Evolutionary conservation across 768 basidiomycete species (phyloP).

Genomic region (Gautieria morchelliformis): DNA sequence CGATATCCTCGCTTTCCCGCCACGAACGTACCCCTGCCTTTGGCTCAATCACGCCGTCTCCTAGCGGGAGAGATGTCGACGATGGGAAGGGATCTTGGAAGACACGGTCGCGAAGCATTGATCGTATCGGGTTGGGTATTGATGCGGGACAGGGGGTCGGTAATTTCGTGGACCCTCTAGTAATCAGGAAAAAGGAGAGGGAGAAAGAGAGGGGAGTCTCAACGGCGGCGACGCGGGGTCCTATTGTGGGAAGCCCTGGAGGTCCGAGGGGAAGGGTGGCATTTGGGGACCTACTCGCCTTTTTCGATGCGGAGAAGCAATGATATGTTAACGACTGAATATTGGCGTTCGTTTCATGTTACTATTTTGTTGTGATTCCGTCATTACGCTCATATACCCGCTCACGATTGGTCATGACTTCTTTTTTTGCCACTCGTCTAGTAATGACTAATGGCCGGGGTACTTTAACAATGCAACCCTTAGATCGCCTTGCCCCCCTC

Average conservation of each 20-base stretch:
- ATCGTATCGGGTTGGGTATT: conserved; percentile 15
- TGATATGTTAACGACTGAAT: background rate
- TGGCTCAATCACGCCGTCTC: background rate
- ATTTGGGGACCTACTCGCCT: conserved; percentile 73
- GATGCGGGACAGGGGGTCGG: conserved; percentile 22
- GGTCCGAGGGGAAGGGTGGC: conserved; percentile 48
- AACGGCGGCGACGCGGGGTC: conserved; percentile 28
- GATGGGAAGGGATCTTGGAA: background rate
- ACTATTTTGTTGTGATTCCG: too few relatives aligned
- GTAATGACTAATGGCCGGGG: too few relatives aligned
- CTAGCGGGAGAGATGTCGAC: background rate
- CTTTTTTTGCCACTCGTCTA: too few relatives aligned
- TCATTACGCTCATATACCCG: too few relatives aligned
- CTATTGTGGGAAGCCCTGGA: conserved; percentile 31
- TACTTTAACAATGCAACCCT: too few relatives aligned
- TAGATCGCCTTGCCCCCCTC: too few relatives aligned
- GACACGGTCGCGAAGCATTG: conserved; percentile 30
- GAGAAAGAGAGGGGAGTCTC: conserved; percentile 17
- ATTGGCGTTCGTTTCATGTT: background rate
- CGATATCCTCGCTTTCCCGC: conserved; percentile 1
- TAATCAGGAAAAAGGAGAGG: conserved; percentile 55
- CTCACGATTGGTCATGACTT: too few relatives aligned
- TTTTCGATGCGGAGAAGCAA: conserved; percentile 45
- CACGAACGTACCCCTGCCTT: background rate
- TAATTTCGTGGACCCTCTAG: conserved; percentile 72